Evolutionary conservation across 2,329 filamentous ascomycete genomes (phyloP), one percentile per base, ranked within the genome.

Genomic region (Fusarium sterilihyphosum): DNA sequence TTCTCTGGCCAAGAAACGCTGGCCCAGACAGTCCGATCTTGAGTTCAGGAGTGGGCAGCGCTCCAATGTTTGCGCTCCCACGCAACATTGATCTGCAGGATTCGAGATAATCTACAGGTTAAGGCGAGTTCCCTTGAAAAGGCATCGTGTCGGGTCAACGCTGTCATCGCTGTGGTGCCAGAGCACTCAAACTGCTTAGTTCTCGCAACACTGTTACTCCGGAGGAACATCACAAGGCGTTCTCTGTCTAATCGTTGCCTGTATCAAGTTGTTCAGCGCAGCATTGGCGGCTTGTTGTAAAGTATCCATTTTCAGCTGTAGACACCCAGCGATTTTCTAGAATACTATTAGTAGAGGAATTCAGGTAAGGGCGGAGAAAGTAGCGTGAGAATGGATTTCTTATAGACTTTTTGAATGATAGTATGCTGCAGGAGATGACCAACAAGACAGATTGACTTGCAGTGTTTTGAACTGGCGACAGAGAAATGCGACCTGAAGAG

Each of bases 21-120:
- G 3, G 4, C 16, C n/a, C 16, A 6, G 1, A 17, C 6, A 44
- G 5, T 12, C 10, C 4, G 16, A 18, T 18, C 41, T 24, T 17
- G 6, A 43, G n/a, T 16, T 24, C 14, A 43, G 14, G 41, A 24
- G 6, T 18, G 1, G 10, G 6, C 5, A 44, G 8, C 4, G 10
- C 41, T 6, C 16, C 10, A 9, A 24, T 16, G 16, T 1, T 18
- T 44, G 5, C 1, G 0, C 8, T 4, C 4, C 41, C 0, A 12
- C 16, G 16, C 5, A 11, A 8, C 16, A 8, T 24, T 44, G 0
- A 3, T 24, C 16, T 10, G 10, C 1, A 5, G 16, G 5, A 24
- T 12, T 24, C 10, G 6, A 24, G 16, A 18, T 24, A 12, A 8
- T 12, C n/a, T 12, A 1, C 16, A 17, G 6, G 4, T 24, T 6